Evolutionary conservation across 176 grass and related monocot species (phyloP), one percentile per base, ranked within the genome.

Genomic region (Saccharum officinarum): DNA sequence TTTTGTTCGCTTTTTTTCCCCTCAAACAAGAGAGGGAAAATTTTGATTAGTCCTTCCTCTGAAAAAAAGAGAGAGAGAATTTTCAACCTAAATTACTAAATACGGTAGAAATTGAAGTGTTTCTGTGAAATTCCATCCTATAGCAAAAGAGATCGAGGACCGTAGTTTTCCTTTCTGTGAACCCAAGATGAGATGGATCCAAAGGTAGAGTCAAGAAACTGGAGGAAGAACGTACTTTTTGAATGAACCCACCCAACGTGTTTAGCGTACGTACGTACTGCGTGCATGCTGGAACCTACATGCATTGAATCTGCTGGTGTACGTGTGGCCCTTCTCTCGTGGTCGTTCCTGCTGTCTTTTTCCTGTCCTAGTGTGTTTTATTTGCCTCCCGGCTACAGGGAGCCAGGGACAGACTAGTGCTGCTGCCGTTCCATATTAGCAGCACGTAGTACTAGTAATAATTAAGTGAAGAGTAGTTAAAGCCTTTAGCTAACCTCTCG

Each of bases 181-280:
- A 14, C 12, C 45, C 10, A 46, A 46, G 42, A 45, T 45, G 11
- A 14, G 17, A 55, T 18, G 18, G 50, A 54, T 55, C 83, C 83
- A 72, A 66, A 59, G 50, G 71, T 77, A 71, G 64, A 69, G 77
- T 54, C 77, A 85, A 69, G 34, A 86, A 82, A 64, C 81, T 82
- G 78, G 88, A 72, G 72, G 23, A 73, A 77, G 10, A 66, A 44
- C 13, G 88, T 89, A 81, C 83, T 71, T 81, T 71, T 69, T 76
- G 84, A 75, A 57, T 59, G 45, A 59, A 84, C n/a, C 40, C 50
- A 0, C 2, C 52, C 5, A 54, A 20, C 49, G 15, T 36, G 34
- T 36, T 36, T 20, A 18, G 50, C 17, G 6, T 54, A 18, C 49
- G 49, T 54, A 54, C 17, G 0, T 36, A 36, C 34, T 36, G 17